Percentiles rank a stretch among this genome's conserved stretches.
phyloP scores from a whole-genome alignment of 148 eudicot genomes.

The Rhododendron simsii region DNA sequence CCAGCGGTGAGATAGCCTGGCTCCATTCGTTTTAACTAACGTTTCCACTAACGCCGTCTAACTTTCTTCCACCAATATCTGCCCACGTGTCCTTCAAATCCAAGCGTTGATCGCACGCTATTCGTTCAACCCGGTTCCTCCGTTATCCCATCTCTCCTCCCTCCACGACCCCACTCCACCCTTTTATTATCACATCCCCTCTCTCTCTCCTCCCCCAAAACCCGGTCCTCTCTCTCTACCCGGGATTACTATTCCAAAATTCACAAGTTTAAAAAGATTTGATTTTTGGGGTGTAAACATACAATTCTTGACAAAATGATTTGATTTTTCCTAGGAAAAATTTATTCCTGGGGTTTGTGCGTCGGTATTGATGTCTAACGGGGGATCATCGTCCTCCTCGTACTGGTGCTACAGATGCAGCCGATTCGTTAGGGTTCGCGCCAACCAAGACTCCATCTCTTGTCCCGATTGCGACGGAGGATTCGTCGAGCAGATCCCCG shows the following conservation, averaged over 20 bases:
- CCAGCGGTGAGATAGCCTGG: background rate
- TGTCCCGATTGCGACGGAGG: conserved; percentile 87
- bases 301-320: background rate
- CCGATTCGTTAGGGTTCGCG: conserved; percentile 52
- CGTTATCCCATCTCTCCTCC: conserved; percentile 5
- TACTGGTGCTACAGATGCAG: conserved; percentile 97
- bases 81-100: background rate
- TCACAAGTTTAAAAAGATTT: background rate
- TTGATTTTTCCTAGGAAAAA: background rate
- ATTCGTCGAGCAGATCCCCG: conserved; percentile 63
- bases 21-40: background rate
- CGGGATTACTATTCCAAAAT: too few species aligned
- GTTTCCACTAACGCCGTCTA: conserved; percentile 1
- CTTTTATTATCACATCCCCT: background rate
- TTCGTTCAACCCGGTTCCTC: background rate
- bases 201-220: background rate
- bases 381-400: conserved; percentile 20
- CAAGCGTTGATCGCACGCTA: conserved; percentile 5
- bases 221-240: background rate
- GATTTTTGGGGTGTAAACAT: background rate
- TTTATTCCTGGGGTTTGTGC: background rate
- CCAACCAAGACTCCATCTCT: conserved; percentile 25
- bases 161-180: background rate
- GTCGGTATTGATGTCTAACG: conserved; percentile 17
- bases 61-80: background rate